Evolutionary conservation across 1,139 yeast genomes (phyloP).

Genomic region (Kodamaea derodonti): DNA sequence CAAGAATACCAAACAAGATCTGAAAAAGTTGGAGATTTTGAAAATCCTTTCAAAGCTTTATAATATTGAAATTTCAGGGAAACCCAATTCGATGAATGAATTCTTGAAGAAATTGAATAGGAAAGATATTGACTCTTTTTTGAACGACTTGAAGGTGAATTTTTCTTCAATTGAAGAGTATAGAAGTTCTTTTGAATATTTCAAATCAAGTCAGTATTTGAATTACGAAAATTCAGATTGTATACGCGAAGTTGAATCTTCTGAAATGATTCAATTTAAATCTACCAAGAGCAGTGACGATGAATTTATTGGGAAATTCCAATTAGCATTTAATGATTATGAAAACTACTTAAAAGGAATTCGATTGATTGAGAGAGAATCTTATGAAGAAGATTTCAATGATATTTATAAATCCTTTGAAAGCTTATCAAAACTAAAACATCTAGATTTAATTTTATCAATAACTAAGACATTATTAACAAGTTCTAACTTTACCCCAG

Average conservation of each 20-base stretch:
- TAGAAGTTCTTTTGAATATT: conserved; percentile 21
- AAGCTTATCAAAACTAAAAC: conserved; percentile 8
- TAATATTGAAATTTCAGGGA: conserved; percentile 10
- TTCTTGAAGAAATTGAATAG: conserved; percentile 16
- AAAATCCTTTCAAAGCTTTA: conserved; percentile 14
- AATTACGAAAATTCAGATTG: conserved; percentile 30
- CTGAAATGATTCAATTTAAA: conserved; percentile 15
- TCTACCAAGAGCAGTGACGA: conserved; percentile 14
- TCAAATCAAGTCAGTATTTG: conserved; percentile 31
- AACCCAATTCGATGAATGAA: conserved; percentile 14
- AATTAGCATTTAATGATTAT: conserved; percentile 3
- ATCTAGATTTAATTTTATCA: conserved; percentile 20
- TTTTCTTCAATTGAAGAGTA: conserved; percentile 21
- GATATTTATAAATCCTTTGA: conserved; percentile 4
- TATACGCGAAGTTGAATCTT: conserved; percentile 13
- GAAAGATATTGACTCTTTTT: conserved; percentile 8
- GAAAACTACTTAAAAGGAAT: conserved; percentile 1
- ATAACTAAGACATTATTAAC: conserved; percentile 18
- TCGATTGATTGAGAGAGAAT: conserved; percentile 1
- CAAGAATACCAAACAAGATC: conserved; percentile 13
- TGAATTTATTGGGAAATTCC: conserved; percentile 19
- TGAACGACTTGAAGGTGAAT: conserved; percentile 12
- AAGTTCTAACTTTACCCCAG: conserved; percentile 21
- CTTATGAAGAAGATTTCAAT: conserved; percentile 1
- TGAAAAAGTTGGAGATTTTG: conserved; percentile 15